Conservation (phyloP, 2,329 filamentous ascomycete genomes). For the Triangularia setosa region DNA sequence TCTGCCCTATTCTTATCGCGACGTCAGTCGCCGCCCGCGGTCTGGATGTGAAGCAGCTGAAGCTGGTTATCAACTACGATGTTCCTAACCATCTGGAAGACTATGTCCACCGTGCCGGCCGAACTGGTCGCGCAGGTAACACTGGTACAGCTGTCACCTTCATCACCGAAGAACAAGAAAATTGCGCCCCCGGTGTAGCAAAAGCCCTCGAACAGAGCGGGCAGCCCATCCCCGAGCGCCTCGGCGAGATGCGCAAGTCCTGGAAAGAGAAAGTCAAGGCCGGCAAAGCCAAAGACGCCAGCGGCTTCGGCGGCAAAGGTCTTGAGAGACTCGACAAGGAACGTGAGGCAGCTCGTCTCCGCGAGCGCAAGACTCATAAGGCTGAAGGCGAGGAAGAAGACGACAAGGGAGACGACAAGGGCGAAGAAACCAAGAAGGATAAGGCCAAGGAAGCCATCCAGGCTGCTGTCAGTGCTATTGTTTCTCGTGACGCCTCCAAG, state of each 20-base stretch:
- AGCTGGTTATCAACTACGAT: conserved; percentile 93
- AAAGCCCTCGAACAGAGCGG: conserved; percentile 92
- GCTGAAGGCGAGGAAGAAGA: conserved; percentile 82
- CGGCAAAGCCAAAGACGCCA: conserved; percentile 83
- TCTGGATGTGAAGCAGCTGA: conserved; percentile 92
- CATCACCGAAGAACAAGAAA: conserved; percentile 85
- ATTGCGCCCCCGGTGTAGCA: conserved; percentile 80
- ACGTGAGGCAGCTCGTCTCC: conserved; percentile 78
- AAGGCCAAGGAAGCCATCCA: conserved; percentile 63
- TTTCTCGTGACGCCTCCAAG: conserved; percentile 49
- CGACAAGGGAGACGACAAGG: conserved; percentile 65
- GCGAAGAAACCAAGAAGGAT: conserved; percentile 67
- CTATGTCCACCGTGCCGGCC: conserved; percentile 90
- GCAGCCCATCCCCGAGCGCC: conserved; percentile 70
- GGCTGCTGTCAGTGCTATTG: conserved; percentile 55
- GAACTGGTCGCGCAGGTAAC: conserved; percentile 91
- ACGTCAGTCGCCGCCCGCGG: conserved; percentile 95
- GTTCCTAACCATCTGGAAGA: conserved; percentile 93
- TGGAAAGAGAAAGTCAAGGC: conserved; percentile 89
- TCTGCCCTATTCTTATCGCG: conserved; percentile 85
- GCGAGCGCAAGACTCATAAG: conserved; percentile 85
- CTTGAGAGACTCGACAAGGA: conserved; percentile 88
- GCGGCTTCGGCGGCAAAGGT: conserved; percentile 92
- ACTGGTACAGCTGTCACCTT: conserved; percentile 94
- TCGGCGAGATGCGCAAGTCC: conserved; percentile 62